Evolutionary conservation across 2,329 filamentous ascomycete species (phyloP).

Genomic region (Arachnomyces sp.): DNA sequence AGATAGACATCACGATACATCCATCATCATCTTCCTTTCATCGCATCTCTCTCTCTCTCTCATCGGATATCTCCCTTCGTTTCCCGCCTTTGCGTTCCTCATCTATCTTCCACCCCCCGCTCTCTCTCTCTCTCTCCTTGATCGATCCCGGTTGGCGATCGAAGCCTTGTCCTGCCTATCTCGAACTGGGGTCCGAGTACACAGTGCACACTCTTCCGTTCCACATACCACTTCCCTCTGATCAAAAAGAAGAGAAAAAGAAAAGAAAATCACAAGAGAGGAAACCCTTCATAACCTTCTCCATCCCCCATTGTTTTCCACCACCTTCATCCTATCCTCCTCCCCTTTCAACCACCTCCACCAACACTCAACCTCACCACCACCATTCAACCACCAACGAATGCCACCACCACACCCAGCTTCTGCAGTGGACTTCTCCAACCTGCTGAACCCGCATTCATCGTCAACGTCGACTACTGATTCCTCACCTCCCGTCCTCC

Average conservation of each 20-base stretch:
- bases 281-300: conserved; percentile 17
- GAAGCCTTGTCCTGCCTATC: conserved; percentile 14
- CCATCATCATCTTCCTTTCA: conserved; percentile 11
- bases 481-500: conserved; percentile 11
- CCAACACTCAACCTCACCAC: conserved; percentile 16
- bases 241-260: neutral
- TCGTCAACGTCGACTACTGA: conserved; percentile 9
- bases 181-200: conserved; percentile 8
- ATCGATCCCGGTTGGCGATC: conserved; percentile 11
- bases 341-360: conserved; percentile 12
- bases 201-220: conserved; percentile 1
- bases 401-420: conserved; percentile 62
- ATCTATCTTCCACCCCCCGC: conserved; percentile 14
- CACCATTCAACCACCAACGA: conserved; percentile 12
- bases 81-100: conserved; percentile 17
- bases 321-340: conserved; percentile 18
- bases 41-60: conserved; percentile 15
- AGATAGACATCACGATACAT: conserved; percentile 29
- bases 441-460: conserved; percentile 61
- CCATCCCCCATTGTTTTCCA: conserved; percentile 19
- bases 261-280: neutral
- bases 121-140: conserved; percentile 9
- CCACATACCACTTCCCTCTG: neutral
- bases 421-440: conserved; percentile 67
- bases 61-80: conserved; percentile 17